These are phyloP conservation scores for Fusarium cicatricum DNA, from an alignment of 2,329 filamentous ascomycete species.

Conservation along the genomic window DNA sequence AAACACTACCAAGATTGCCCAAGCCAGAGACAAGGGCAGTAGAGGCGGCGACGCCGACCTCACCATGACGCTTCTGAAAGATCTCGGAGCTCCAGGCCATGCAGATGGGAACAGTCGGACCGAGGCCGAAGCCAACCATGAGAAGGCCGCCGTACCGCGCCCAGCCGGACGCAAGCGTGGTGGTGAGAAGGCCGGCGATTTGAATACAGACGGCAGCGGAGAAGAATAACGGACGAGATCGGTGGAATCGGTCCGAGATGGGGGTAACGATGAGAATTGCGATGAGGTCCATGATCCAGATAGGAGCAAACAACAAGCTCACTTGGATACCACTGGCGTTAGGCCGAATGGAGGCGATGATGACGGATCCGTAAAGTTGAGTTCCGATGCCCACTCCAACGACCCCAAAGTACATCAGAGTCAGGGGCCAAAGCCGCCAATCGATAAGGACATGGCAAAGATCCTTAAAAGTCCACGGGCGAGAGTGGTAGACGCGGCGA, in stretches of 20 bases:
- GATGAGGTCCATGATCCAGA: constrained; percentile 93
- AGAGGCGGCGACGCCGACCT: constrained; percentile 88
- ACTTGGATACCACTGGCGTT: constrained; percentile 76
- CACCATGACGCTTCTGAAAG: constrained; percentile 87
- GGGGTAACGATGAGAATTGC: constrained; percentile 88
- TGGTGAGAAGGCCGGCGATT: constrained; percentile 80
- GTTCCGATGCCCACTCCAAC: constrained; percentile 92
- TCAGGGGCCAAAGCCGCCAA: constrained; percentile 87
- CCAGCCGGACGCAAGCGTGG: constrained; percentile 82
- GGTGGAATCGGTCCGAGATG: constrained; percentile 86
- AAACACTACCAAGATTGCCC: constrained; percentile 85
- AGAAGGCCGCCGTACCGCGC: constrained; percentile 88
- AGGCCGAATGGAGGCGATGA: constrained; percentile 81
- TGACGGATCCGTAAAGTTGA: constrained; percentile 86
- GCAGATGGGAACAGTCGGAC: constrained; percentile 89
- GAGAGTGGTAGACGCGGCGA: constrained; percentile 78
- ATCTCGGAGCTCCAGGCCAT: constrained; percentile 95
- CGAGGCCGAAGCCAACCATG: constrained; percentile 88
- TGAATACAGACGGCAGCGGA: constrained; percentile 78
- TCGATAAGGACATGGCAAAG: constrained; percentile 76
- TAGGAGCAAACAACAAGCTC: constrained; percentile 86
- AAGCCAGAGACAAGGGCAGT: constrained; percentile 86
- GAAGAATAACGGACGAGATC: constrained; percentile 82
- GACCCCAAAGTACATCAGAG: constrained; percentile 94
- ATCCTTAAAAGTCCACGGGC: constrained; percentile 77